Percentiles rank a stretch among this genome's conserved stretches.
Evolutionary conservation across 768 basidiomycete genomes (phyloP).

Genomic region (Daedaleopsis sinensis): DNA sequence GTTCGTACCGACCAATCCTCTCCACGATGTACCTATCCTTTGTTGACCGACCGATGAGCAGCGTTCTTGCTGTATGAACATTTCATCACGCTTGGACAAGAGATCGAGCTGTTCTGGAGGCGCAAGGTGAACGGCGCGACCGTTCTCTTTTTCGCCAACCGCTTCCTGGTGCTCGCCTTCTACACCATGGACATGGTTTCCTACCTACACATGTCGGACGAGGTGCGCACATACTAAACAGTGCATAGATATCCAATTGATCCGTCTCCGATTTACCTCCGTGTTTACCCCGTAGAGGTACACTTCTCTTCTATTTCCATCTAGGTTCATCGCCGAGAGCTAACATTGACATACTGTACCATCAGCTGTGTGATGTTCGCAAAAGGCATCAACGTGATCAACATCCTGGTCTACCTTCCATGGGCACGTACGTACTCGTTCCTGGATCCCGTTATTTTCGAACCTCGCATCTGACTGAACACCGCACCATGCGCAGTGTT

Average conservation of each 20-base stretch:
- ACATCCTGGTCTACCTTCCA: not conserved
- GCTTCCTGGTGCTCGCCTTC: constrained; percentile 10
- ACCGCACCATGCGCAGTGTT: not conserved
- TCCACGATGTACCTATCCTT: no score
- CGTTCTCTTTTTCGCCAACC: constrained; percentile 12
- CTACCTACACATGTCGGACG: not conserved
- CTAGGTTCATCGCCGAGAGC: no score
- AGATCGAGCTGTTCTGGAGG: constrained; percentile 15
- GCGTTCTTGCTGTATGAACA: constrained; percentile 14
- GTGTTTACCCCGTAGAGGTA: not conserved
- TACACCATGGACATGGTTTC: not conserved
- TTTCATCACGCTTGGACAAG: constrained; percentile 9
- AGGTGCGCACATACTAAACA: not conserved
- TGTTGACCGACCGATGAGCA: no score
- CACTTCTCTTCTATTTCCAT: no score
- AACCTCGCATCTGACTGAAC: not conserved
- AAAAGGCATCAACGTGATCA: not conserved
- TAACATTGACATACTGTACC: no score
- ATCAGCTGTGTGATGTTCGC: not conserved
- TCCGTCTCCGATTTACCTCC: no score
- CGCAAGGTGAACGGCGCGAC: constrained; percentile 11
- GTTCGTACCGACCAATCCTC: not conserved
- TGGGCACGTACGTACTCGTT: not conserved
- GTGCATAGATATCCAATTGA: no score
- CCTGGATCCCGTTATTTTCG: not conserved